Base-by-base conservation (phyloP, 441 rosid genomes). In the Daphne laureola region DNA sequence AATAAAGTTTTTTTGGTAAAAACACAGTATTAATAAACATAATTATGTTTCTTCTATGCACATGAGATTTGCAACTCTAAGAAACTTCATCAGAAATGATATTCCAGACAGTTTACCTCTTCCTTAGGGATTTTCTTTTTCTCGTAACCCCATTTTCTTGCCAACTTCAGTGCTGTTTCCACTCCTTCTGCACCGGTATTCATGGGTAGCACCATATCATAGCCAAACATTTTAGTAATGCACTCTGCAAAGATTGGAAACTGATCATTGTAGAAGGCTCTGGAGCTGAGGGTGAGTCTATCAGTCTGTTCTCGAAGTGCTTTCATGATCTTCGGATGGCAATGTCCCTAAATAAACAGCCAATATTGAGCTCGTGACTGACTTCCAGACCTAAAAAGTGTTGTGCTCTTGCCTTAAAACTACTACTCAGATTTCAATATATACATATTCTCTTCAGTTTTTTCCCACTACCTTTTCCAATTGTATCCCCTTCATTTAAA, bases 141-240 rank as follows among this genome's bases (percentile, higher is more conserved):
- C 55, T 77, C 79, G 43, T 84, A 80, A 65, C 98, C 98, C 98
- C 97, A 92, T 75, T 92, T 92, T 64, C 98, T 82, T 4, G 97
- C 97, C 75, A 84, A 13, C 62, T 92, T 86, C 69, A 92, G 71
- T 57, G 96, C 96, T 12, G 98, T 89, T 58, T 92, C 97, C 26
- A 89, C 97, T 62, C 98, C 97, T 77, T 92, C 97, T 31, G 98
- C 98, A 8, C 97, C 96, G 1, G 98, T 92, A 59, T 92, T 92
- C 98, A 92, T 92, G 2, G 98, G 98, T 57, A 92, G 84, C 44
- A 89, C 94, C 98, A 92, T 89, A 46, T 89, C 97, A 55, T 84
- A 89, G 43, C 98, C 94, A 63, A 89, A 84, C 81, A 84, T 82
- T 38, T 68, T 75, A 3, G 94, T 81, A 25, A 92, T 61, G 46